Evolutionary conservation across 2,329 filamentous ascomycete genomes (phyloP).

Genomic region (Epichloe uncinata): DNA sequence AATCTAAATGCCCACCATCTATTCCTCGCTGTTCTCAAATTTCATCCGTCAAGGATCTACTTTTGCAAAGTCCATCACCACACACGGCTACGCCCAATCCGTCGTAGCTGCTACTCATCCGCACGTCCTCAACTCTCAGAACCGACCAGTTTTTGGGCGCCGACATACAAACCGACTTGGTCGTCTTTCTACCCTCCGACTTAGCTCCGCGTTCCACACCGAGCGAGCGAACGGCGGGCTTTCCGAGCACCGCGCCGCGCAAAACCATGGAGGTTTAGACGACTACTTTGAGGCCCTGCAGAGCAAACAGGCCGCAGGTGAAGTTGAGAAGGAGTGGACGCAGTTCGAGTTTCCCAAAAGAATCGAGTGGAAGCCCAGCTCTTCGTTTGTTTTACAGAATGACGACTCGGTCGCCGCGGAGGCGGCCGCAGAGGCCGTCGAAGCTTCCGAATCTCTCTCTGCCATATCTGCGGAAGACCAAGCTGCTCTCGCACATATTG

Average conservation of each 20-base stretch:
- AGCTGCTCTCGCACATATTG: conserved; percentile 63
- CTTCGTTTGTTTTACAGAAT: conserved; percentile 43
- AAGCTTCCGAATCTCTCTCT: conserved; percentile 24
- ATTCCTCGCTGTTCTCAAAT: conserved; percentile 56
- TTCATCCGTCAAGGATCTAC: conserved; percentile 92
- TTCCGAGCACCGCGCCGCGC: conserved; percentile 41
- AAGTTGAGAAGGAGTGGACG: conserved; percentile 70
- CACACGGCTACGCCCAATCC: conserved; percentile 95
- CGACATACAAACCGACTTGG: conserved; percentile 41
- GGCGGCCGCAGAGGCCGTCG: conserved; percentile 20
- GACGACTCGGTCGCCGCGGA: conserved; percentile 34
- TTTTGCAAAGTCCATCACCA: conserved; percentile 79
- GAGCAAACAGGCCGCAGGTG: conserved; percentile 51
- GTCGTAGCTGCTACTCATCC: conserved; percentile 87
- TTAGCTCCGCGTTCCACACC: conserved; percentile 66
- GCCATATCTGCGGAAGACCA: conserved; percentile 33
- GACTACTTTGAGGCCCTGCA: conserved; percentile 89
- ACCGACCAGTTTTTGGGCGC: conserved; percentile 48
- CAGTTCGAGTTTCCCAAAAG: conserved; percentile 81
- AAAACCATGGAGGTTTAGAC: conserved; percentile 55
- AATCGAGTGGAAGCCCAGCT: conserved; percentile 72
- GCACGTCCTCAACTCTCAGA: conserved; percentile 62
- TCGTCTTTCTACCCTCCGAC: conserved; percentile 43
- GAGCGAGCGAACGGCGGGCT: conserved; percentile 37
- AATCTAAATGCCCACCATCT: conserved; percentile 81